A percentile compares a stretch with the other conserved stretches of the same genome.
Evolutionary conservation across 2,329 filamentous ascomycete species (phyloP).

Genomic region (Arthrobotrys iridis): DNA sequence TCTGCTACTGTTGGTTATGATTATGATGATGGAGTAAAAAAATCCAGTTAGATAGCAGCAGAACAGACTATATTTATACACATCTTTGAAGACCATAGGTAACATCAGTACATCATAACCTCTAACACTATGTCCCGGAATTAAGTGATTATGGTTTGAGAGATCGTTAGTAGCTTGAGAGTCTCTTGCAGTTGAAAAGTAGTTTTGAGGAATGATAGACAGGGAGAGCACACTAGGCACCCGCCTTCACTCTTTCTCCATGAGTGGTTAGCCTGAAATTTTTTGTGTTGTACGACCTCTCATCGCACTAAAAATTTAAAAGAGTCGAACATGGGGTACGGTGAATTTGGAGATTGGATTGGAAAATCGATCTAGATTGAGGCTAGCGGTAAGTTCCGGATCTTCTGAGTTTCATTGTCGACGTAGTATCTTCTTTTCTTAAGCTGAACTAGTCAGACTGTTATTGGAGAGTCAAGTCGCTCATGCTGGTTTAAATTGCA

Average conservation of each 20-base stretch:
- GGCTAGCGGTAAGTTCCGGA: neutral
- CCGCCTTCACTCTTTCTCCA: neutral
- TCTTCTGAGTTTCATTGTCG: neutral
- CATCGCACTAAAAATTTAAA: no score
- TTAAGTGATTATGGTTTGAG: neutral
- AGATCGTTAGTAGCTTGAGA: no score
- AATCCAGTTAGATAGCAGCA: no score
- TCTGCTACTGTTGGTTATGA: no score
- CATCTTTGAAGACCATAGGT: no score
- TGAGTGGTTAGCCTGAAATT: conserved; percentile 9
- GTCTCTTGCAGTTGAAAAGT: neutral
- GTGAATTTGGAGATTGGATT: neutral
- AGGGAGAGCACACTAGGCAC: neutral
- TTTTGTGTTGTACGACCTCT: neutral
- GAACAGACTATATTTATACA: no score
- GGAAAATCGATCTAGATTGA: neutral
- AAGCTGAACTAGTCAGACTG: no score
- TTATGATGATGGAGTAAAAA: no score
- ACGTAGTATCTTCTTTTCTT: no score
- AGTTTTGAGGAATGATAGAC: conserved; percentile 14
- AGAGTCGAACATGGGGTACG: neutral
- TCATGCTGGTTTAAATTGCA: no score
- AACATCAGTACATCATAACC: no score
- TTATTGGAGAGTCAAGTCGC: neutral
- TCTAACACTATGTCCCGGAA: neutral